Percentiles rank a stretch among this genome's conserved stretches.
Evolutionary conservation across 257 asterid genomes (phyloP).

Genomic region (Solanum tarapatanum): DNA sequence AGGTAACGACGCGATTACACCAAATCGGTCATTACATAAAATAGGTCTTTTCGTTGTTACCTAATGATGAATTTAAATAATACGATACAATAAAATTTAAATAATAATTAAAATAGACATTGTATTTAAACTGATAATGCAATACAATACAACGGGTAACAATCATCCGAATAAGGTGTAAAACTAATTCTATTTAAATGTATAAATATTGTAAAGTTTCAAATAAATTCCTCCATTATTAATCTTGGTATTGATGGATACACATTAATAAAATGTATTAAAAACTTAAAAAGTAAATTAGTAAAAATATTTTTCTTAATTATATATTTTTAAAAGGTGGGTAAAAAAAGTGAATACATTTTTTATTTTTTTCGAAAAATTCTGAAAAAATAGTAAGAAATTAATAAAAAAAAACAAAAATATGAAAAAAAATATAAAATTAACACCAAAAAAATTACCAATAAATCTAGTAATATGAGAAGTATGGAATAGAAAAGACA

Average conservation of each 20-base stretch:
- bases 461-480: too few relatives aligned
- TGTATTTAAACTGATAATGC: too few relatives aligned
- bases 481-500: not conserved
- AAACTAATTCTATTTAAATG: not conserved
- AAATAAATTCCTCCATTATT: not conserved
- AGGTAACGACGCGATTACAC: not conserved
- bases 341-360: not conserved
- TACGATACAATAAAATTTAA: not conserved
- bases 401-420: too few relatives aligned
- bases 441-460: too few relatives aligned
- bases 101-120: too few relatives aligned
- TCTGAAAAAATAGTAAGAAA: too few relatives aligned
- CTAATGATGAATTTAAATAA: too few relatives aligned
- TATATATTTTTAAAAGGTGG: not conserved
- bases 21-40: not conserved
- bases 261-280: too few relatives aligned
- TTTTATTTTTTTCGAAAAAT: too few relatives aligned
- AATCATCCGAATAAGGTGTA: not conserved
- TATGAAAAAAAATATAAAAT: too few relatives aligned
- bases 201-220: not conserved
- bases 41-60: too few relatives aligned
- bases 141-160: not conserved
- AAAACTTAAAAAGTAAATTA: too few relatives aligned
- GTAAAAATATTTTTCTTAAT: not conserved
- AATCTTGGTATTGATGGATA: not conserved